These are phyloP conservation scores for Calycina herbarum DNA, from an alignment of 2,329 filamentous ascomycete genomes.

Conservation along the genomic window DNA sequence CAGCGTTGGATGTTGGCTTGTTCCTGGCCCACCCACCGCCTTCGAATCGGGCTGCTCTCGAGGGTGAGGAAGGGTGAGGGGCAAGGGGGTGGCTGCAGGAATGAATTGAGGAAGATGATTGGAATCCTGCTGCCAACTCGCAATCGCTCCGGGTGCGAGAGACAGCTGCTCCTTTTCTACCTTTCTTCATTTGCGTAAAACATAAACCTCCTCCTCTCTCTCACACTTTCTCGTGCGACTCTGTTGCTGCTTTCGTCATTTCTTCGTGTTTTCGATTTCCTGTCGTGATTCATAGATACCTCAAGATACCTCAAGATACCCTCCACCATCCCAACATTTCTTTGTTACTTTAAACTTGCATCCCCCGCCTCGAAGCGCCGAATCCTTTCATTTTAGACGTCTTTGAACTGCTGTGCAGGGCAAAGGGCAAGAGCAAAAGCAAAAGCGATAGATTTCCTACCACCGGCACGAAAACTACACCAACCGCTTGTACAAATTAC, in stretches of 20 bases:
- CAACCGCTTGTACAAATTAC: background rate
- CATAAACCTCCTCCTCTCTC: background rate
- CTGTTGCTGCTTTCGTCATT: background rate
- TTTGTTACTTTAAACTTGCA: background rate
- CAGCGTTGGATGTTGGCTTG: background rate
- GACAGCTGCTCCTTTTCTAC: background rate
- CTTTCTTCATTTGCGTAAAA: background rate
- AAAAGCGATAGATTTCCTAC: conserved; percentile 1
- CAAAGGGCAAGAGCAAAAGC: background rate
- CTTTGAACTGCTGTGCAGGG: background rate
- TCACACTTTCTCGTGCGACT: background rate
- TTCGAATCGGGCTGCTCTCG: background rate
- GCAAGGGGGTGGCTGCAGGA: conserved; percentile 11
- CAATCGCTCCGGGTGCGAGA: background rate
- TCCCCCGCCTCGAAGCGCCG: background rate
- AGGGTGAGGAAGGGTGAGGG: no score
- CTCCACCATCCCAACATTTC: background rate
- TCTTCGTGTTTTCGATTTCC: background rate
- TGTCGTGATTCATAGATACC: background rate
- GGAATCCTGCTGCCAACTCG: conserved; percentile 2
- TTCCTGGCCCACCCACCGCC: background rate
- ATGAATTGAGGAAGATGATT: conserved; percentile 12
- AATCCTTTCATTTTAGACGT: background rate
- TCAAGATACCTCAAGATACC: background rate
- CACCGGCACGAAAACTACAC: background rate